A percentile compares a stretch with the other conserved stretches of the same genome.
These are phyloP conservation scores for Capsicum pubescens DNA, from an alignment of 257 asterid species.

Conservation along the genomic window DNA sequence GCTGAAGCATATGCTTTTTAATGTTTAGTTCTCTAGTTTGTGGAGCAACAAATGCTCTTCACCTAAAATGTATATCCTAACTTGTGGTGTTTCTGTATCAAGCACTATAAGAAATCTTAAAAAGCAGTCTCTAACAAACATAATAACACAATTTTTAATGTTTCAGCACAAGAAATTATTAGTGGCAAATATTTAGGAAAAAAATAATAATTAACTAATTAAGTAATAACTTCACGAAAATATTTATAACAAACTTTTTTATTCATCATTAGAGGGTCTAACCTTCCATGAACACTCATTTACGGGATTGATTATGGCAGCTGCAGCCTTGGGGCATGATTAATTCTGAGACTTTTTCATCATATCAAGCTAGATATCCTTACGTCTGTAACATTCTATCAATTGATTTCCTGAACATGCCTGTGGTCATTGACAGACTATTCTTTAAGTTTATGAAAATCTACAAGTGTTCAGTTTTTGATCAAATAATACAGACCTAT, in stretches of 20 bases:
- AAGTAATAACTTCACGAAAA: neutral
- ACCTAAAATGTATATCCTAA: neutral
- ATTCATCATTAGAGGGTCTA: neutral
- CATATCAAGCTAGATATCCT: constrained; percentile 8
- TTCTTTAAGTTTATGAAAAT: neutral
- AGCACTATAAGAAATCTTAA: neutral
- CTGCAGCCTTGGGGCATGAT: neutral
- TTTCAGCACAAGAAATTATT: neutral
- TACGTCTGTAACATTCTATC: neutral
- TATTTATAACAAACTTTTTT: neutral
- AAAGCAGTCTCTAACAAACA: neutral
- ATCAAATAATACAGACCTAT: neutral
- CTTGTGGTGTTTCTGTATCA: constrained; percentile 10
- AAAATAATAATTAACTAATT: neutral
- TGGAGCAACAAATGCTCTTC: neutral
- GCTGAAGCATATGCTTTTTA: neutral
- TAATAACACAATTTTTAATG: neutral
- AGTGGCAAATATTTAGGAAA: neutral
- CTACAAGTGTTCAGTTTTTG: neutral
- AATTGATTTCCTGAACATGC: neutral
- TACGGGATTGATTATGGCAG: neutral
- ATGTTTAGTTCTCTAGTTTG: constrained; percentile 22
- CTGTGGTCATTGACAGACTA: neutral
- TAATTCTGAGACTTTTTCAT: neutral
- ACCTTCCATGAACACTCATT: constrained; percentile 2